A percentile compares a stretch with the other conserved stretches of the same genome.
Evolutionary conservation across 805 yeast species (phyloP).

Genomic region (Cyberlindnera nakhonratchasimensis): DNA sequence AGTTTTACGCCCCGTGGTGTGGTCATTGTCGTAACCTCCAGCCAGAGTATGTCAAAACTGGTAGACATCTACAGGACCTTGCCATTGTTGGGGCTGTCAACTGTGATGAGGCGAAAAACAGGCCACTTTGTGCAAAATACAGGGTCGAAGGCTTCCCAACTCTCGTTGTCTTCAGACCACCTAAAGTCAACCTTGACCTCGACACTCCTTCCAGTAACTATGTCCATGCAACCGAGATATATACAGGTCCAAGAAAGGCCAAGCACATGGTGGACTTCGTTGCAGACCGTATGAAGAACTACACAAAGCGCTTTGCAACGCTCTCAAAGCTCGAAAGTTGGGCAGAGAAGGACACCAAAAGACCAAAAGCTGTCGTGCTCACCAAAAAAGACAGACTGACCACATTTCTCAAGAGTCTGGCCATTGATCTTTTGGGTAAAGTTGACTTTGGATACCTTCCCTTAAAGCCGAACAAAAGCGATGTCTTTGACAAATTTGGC

Average conservation of each 20-base stretch:
- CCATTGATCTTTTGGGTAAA: constrained; percentile 60
- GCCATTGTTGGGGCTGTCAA: constrained; percentile 78
- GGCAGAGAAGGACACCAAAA: constrained; percentile 13
- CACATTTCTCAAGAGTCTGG: constrained; percentile 59
- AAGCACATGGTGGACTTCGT: constrained; percentile 53
- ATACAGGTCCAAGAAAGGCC: constrained; percentile 58
- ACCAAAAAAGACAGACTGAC: constrained; percentile 47
- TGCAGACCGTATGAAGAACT: constrained; percentile 59
- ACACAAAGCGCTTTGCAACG: constrained; percentile 49
- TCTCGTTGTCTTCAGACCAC: constrained; percentile 76
- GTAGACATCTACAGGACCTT: constrained; percentile 50
- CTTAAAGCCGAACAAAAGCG: constrained; percentile 25
- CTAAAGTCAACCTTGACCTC: constrained; percentile 44
- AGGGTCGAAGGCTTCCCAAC: constrained; percentile 82
- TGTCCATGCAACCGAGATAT: constrained; percentile 51
- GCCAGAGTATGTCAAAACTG: constrained; percentile 62
- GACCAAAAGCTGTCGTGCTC: constrained; percentile 48
- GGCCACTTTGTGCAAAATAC: constrained; percentile 63
- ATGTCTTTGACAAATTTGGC: constrained; percentile 14
- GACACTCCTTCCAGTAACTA: constrained; percentile 23
- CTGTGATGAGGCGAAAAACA: constrained; percentile 71
- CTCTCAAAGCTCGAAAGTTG: constrained; percentile 32
- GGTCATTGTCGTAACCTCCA: constrained; percentile 82
- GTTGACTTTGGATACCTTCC: constrained; percentile 46
- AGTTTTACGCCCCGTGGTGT: constrained; percentile 98